Evolutionary conservation across 2,329 filamentous ascomycete genomes (phyloP).

Genomic region (Fusarium decemcellulare): DNA sequence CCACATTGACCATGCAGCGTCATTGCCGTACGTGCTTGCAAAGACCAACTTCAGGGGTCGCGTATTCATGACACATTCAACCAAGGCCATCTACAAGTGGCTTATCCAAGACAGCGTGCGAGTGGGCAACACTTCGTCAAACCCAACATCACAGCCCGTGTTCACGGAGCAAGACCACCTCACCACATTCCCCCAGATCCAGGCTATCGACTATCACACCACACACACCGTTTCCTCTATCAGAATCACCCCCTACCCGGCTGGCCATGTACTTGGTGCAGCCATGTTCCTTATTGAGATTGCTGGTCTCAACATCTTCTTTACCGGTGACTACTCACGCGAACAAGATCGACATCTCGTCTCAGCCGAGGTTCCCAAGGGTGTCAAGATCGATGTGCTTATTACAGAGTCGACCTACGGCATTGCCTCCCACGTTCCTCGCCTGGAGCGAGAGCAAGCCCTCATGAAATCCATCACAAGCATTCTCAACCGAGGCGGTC

Average conservation of each 20-base stretch:
- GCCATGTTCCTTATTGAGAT: constrained; percentile 99
- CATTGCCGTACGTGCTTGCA: constrained; percentile 95
- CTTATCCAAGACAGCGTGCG: constrained; percentile 97
- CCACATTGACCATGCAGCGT: constrained; percentile 98
- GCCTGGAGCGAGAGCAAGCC: constrained; percentile 90
- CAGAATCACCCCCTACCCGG: constrained; percentile 95
- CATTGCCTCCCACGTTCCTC: constrained; percentile 92
- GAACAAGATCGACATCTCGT: constrained; percentile 97
- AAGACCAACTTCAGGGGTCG: constrained; percentile 98
- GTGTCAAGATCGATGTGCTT: constrained; percentile 93
- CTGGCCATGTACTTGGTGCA: constrained; percentile 96
- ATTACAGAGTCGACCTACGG: constrained; percentile 99
- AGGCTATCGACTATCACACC: constrained; percentile 98
- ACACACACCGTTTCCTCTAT: constrained; percentile 98
- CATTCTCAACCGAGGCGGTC: constrained; percentile 90
- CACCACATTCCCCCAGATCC: constrained; percentile 92
- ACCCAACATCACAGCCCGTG: constrained; percentile 78
- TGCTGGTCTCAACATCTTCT: constrained; percentile 95
- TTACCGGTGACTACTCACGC: constrained; percentile 97
- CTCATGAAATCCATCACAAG: constrained; percentile 96
- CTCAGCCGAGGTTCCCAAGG: constrained; percentile 89
- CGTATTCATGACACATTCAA: constrained; percentile 99
- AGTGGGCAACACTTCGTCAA: constrained; percentile 80
- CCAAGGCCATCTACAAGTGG: constrained; percentile 99
- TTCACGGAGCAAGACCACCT: constrained; percentile 97